Base-by-base conservation (phyloP, 345 rosid genomes). In the Trapa bicornis region DNA sequence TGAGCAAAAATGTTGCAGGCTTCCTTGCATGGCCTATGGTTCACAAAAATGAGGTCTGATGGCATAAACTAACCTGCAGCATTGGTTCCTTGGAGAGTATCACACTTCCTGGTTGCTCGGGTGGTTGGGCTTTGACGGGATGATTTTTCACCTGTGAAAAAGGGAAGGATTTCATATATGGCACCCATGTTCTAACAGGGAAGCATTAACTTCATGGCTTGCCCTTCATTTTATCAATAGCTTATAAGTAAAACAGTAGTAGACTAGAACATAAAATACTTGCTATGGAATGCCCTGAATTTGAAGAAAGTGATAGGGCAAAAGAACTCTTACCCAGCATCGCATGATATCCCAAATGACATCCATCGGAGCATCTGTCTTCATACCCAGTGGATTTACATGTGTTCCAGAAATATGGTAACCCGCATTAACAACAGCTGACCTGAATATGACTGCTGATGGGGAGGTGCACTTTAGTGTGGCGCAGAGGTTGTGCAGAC, bases 311-410 rank as follows among this genome's bases (percentile, higher is more conserved):
- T n/a, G 70, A 42, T 37, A 52, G 41, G 68, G 69, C 36, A 66
- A 22, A 11, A 74, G 65, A 42, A 9, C 70, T 65, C 81, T 81
- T 85, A 94, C 99, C 96, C 99, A 95, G 84, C 96, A 87, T 56
- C 99, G 96, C 99, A 95, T 91, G 65, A 91, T 95, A 80, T 95
- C 97, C 96, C 99, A 95, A 66, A 95, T 87, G 69, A 91, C 87
- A 65, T 84, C 88, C 99, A 95, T 95, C n/a, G 99, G 96, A 67
- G 98, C 98, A 83, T 95, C 96, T 35, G 99, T 86, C 79, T 95
- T 95, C 58, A 95, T 76, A 71, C 98, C 99, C 4, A 95, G 75
- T 0, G 99, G 96, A 61, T 85, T 85, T 61, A 91, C 98, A 72
- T 91, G 99, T 39, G 96, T 85, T 64, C 99, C 99, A 0, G 98